Base-by-base conservation (phyloP, 2,329 filamentous ascomycete species). In the Trichothecium roseum region DNA sequence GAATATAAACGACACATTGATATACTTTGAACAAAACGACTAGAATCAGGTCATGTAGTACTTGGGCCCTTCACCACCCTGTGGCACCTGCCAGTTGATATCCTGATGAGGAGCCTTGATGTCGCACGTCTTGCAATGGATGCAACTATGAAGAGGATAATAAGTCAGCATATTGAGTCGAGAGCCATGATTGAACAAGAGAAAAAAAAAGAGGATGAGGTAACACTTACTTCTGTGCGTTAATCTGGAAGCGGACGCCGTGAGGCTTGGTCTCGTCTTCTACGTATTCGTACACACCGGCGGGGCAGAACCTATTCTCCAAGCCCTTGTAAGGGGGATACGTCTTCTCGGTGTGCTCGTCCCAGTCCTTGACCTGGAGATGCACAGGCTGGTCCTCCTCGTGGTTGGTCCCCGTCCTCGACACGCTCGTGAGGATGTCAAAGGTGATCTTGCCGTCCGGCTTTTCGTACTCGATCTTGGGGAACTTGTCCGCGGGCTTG, bases 101-200 rank as follows among this genome's bases (percentile, higher is more conserved):
- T 96, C 91, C 65, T 98, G 91, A 42, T 81, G 76, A 7, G 91
- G 91, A 13, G 86, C 89, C 66, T 98, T 98, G 66, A 98, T 98
- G 60, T 98, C 91, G 58, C 91, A 98, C 12, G 91, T 98, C 73
- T 98, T 98, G 72, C 91, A 98, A 63, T 98, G 91, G 45, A 98
- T 94, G 58, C 91, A 98, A 63, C 88, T 94, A 47, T 28, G 12
- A 9, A 13, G 5, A n/a, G n/a, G n/a, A n/a, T n/a, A n/a, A n/a
- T n/a, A n/a, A 7, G 32, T 41, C 30, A 41, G 40, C 8, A 37
- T 32, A 38, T 45, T n/a, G n/a, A n/a, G n/a, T n/a, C n/a, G n/a
- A n/a, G n/a, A n/a, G n/a, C n/a, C n/a, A n/a, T n/a, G n/a, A n/a
- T 30, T 17, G 27, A 16, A 18, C 17, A 4, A 18, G 3, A 30